These are phyloP conservation scores for Aschersonia sp. DNA, from an alignment of 2,329 filamentous ascomycete species.

Conservation along the genomic window DNA sequence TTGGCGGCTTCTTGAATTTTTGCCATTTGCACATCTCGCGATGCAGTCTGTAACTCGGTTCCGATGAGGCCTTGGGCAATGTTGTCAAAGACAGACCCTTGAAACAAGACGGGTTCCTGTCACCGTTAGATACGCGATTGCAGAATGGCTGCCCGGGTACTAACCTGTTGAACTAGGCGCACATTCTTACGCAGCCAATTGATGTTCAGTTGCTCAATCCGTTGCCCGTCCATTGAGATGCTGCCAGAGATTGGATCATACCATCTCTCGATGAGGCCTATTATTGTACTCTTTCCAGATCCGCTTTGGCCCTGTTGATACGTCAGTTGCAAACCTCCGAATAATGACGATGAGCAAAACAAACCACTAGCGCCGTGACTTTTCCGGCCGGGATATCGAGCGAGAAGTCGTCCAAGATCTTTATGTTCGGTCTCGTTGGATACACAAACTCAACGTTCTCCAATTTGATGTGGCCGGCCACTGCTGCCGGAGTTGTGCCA, in stretches of 20 bases:
- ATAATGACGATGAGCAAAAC: constrained; percentile 3
- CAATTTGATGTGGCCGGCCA: constrained; percentile 20
- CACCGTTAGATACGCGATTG: background rate
- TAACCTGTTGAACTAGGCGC: constrained; percentile 21
- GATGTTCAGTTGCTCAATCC: constrained; percentile 19
- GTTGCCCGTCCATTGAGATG: constrained; percentile 20
- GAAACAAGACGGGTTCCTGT: constrained; percentile 29
- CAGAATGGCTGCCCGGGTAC: background rate
- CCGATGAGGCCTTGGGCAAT: constrained; percentile 34
- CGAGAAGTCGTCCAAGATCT: constrained; percentile 25
- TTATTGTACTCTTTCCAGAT: constrained; percentile 24
- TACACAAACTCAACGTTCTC: constrained; percentile 28
- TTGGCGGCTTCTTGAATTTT: constrained; percentile 31
- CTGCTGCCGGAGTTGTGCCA: constrained; percentile 15
- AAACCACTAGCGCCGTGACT: constrained; percentile 25
- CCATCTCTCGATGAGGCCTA: constrained; percentile 24
- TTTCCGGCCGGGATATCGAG: constrained; percentile 29
- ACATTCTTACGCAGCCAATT: constrained; percentile 23
- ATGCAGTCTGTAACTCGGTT: constrained; percentile 20
- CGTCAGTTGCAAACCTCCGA: background rate
- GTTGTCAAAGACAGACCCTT: constrained; percentile 37
- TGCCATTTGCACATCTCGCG: constrained; percentile 24
- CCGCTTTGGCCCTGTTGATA: constrained; percentile 17
- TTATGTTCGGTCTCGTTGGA: constrained; percentile 25
- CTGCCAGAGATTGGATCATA: constrained; percentile 18